Percentiles rank a stretch among this genome's conserved stretches.
phyloP scores from a whole-genome alignment of 305 asterid genomes.

The Fraxinus angustifolia region DNA sequence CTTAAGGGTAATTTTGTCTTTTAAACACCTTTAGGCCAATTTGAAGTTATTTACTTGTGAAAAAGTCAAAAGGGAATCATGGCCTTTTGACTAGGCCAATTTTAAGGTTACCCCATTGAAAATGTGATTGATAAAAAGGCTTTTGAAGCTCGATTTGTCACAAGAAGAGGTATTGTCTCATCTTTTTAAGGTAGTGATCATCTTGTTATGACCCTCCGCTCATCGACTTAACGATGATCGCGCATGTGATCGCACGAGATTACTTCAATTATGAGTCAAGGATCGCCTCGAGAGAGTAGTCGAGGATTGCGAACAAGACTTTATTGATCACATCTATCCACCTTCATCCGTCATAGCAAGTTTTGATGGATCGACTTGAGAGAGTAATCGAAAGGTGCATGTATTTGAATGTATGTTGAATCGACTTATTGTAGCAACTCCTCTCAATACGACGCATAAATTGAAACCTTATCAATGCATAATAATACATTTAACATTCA shows the following conservation, averaged over 20 bases:
- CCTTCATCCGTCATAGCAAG: not conserved
- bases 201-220: not conserved
- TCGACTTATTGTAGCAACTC: not conserved
- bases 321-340: not conserved
- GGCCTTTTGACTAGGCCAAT: no score
- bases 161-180: not conserved
- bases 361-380: not conserved
- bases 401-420: not conserved
- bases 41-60: no score
- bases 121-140: not conserved
- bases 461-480: not conserved
- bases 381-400: not conserved
- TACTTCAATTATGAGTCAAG: not conserved
- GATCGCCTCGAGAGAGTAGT: not conserved
- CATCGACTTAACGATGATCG: not conserved
- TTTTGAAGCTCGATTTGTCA: not conserved
- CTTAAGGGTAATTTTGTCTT: no score
- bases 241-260: not conserved
- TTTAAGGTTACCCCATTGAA: no score
- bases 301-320: not conserved
- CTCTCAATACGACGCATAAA: not conserved
- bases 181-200: not conserved
- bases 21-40: no score
- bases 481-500: not conserved
- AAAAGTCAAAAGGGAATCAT: no score